Percentiles rank a stretch among this genome's conserved stretches.
Evolutionary conservation across 768 basidiomycete species (phyloP).

Genomic region (Mycena polygramma): DNA sequence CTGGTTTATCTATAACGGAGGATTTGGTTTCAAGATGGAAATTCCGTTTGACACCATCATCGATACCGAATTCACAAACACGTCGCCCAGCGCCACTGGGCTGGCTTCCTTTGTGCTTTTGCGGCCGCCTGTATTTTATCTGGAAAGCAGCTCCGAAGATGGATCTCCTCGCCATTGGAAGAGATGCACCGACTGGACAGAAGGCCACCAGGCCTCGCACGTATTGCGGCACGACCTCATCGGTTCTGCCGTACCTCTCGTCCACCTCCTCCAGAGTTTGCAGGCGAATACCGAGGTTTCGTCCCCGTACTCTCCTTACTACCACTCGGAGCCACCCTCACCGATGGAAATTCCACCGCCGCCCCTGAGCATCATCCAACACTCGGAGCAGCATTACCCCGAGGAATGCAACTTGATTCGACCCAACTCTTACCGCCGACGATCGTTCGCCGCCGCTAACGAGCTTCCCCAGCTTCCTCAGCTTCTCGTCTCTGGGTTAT

Average conservation of each 20-base stretch:
- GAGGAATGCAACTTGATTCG: constrained; percentile 35
- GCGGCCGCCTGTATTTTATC: constrained; percentile 76
- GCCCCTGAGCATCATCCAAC: constrained; percentile 48
- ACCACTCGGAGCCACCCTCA: constrained; percentile 49
- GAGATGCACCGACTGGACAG: constrained; percentile 81
- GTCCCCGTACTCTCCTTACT: constrained; percentile 53
- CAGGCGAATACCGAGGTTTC: constrained; percentile 48
- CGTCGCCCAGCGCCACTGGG: constrained; percentile 64
- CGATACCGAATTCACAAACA: constrained; percentile 68
- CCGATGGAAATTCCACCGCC: constrained; percentile 57
- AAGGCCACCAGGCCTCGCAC: constrained; percentile 74
- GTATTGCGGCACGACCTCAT: constrained; percentile 75
- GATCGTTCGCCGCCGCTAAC: constrained; percentile 23
- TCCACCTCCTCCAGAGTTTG: constrained; percentile 66
- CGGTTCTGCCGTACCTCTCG: constrained; percentile 73
- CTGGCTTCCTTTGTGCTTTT: constrained; percentile 76
- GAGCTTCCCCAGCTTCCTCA: constrained; percentile 25
- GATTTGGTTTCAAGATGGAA: constrained; percentile 88
- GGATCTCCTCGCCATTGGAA: constrained; percentile 66
- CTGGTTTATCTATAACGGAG: constrained; percentile 84
- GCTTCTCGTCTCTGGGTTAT: constrained; percentile 33
- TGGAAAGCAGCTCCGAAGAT: constrained; percentile 62
- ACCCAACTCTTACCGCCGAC: constrained; percentile 29
- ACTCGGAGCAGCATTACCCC: constrained; percentile 45
- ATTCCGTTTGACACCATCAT: constrained; percentile 76